Conservation (phyloP, 225 moss, liverwort and hornwort species). For the Physcomitrium patens region DNA sequence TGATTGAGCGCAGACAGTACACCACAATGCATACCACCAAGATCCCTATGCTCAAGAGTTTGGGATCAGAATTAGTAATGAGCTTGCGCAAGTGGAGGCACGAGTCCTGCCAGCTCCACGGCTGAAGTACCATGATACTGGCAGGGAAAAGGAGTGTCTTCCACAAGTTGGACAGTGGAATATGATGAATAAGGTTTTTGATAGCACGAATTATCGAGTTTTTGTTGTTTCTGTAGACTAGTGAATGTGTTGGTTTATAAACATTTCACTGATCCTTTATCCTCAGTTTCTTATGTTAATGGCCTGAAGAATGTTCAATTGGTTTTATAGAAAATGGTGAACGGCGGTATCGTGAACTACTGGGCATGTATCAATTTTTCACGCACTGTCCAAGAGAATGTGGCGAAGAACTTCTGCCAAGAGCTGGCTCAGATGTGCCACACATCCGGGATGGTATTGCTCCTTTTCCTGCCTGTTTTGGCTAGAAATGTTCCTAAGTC, state of each 20-base stretch:
- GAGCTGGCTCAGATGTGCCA: conserved; percentile 92
- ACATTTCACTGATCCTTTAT: background rate
- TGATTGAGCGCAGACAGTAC: conserved; percentile 61
- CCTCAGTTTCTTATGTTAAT: background rate
- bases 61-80: conserved; percentile 83
- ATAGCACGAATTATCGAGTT: no score
- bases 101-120: conserved; percentile 85
- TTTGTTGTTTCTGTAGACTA: background rate
- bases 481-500: background rate
- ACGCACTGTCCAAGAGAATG: conserved; percentile 62
- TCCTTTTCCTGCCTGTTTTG: no score
- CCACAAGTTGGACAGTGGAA: conserved; percentile 99
- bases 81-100: conserved; percentile 85
- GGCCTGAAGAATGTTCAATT: background rate
- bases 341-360: conserved; percentile 75
- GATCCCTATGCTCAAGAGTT: conserved; percentile 94
- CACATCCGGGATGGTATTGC: conserved; percentile 90
- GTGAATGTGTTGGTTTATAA: background rate
- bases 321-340: conserved; percentile 87
- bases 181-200: conserved; percentile 95
- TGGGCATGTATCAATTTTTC: conserved; percentile 98
- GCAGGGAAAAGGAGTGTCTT: conserved; percentile 87
- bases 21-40: conserved; percentile 78
- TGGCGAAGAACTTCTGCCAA: conserved; percentile 71
- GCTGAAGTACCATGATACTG: conserved; percentile 94